Conservation (phyloP, 176 grass and related monocot species). For the Eragrostis nindensis region DNA sequence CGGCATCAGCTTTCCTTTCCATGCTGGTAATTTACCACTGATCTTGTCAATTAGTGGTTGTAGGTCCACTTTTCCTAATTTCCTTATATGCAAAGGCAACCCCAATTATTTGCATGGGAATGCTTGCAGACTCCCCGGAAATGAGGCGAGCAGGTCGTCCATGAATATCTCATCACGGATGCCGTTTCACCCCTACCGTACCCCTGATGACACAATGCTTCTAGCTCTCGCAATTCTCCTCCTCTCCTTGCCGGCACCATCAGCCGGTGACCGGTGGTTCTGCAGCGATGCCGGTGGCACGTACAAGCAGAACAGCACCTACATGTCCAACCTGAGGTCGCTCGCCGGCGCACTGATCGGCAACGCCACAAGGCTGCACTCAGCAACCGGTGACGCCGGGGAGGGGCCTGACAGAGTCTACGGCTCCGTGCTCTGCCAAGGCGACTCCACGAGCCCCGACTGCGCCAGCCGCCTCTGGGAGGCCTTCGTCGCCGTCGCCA, state of each 20-base stretch:
- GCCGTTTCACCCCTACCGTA: no score
- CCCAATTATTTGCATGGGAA: no score
- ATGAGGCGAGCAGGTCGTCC: no score
- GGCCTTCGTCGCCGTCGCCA: background rate
- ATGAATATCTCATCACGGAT: no score
- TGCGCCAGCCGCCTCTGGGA: conserved; percentile 32
- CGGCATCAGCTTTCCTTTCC: no score
- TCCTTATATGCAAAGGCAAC: no score
- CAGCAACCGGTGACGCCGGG: conserved; percentile 42
- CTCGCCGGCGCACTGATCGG: conserved; percentile 18
- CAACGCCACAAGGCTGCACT: conserved; percentile 3
- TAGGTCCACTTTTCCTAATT: no score
- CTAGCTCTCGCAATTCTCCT: conserved; percentile 25
- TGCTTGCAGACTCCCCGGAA: no score
- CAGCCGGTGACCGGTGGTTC: conserved; percentile 27
- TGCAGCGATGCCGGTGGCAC: conserved; percentile 16
- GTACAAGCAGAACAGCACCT: conserved; percentile 12
- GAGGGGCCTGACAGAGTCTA: conserved; percentile 37
- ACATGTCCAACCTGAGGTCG: background rate
- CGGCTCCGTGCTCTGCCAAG: conserved; percentile 59
- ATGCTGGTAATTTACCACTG: no score
- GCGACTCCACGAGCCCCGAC: conserved; percentile 25
- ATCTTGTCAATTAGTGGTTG: no score
- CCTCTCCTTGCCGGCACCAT: conserved; percentile 16
- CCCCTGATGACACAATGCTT: background rate